A percentile compares a stretch with the other conserved stretches of the same genome.
Evolutionary conservation across 176 grass and related monocot genomes (phyloP).

Genomic region (Hordeum vulgare): MorexV3_pseudomolecules_assembly NC_058519.1:2582229-2582728

Average conservation of each 20-base stretch:
- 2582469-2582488: background rate
- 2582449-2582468: no score
- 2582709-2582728: conserved; percentile 27
- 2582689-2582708: background rate
- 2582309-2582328: no score
- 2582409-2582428: no score
- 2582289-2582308: no score
- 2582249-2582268: no score
- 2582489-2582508: background rate
- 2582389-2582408: no score
- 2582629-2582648: background rate
- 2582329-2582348: no score
- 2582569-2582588: conserved; percentile 8
- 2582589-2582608: conserved; percentile 13
- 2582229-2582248: no score
- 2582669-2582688: background rate
- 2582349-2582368: no score
- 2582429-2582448: no score
- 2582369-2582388: no score
- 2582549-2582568: background rate
- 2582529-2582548: background rate
- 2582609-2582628: background rate
- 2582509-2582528: background rate
- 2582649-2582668: conserved; percentile 25
- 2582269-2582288: no score